Evolutionary conservation across 2,329 filamentous ascomycete species (phyloP).

Genomic region (Trichoderma aggressivum): DNA sequence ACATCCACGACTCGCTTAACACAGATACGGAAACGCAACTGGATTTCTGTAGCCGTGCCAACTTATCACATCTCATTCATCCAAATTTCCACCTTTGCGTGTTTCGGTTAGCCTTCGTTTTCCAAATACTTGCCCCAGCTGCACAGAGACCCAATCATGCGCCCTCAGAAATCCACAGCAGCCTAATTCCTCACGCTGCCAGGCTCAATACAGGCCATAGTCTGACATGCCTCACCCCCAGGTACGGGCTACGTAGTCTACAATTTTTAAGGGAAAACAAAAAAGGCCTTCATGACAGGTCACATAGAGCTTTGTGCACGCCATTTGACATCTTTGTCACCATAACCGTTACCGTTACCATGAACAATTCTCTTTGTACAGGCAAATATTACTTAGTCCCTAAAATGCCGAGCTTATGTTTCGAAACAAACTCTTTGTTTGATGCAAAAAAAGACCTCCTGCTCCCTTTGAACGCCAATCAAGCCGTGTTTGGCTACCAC

Average conservation of each 20-base stretch:
- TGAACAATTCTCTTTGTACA: neutral
- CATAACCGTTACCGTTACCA: neutral
- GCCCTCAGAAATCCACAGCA: neutral
- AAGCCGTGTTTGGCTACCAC: neutral
- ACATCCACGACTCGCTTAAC: neutral
- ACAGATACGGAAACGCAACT: neutral
- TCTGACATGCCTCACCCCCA: neutral
- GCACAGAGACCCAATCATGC: neutral
- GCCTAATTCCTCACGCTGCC: neutral
- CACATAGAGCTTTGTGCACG: neutral
- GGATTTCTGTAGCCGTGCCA: neutral
- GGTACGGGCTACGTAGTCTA: neutral
- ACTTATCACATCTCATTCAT: neutral
- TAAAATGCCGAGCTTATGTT: neutral
- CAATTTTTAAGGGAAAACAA: neutral
- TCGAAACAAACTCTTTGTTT: neutral
- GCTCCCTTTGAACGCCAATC: conserved; percentile 5
- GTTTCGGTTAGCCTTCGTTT: neutral
- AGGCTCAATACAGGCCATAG: neutral
- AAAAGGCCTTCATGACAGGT: neutral
- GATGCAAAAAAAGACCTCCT: neutral
- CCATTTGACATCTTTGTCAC: neutral
- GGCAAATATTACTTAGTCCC: neutral
- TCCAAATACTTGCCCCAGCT: neutral
- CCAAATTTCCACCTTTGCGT: neutral